Conservation (phyloP, 345 rosid species). For the Eucalyptus marginata region DNA sequence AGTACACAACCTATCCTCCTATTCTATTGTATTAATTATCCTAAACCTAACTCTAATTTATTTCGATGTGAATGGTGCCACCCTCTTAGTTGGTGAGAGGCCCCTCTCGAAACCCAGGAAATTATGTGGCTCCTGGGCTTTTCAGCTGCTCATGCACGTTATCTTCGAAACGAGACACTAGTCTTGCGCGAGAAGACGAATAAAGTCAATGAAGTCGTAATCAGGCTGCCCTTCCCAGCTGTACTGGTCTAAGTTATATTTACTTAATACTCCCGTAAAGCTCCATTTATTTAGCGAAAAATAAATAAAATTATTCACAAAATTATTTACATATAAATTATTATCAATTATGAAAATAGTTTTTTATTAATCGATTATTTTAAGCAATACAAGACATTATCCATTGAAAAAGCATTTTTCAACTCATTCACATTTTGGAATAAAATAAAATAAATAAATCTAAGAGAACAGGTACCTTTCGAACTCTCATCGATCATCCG, state of each 20-base stretch:
- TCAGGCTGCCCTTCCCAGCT: not conserved
- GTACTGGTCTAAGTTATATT: not conserved
- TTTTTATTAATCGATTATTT: not conserved
- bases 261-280: not conserved
- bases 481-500: not conserved
- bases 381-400: not conserved
- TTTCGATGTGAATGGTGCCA: not conserved
- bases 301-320: not conserved
- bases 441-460: too few species aligned
- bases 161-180: not conserved
- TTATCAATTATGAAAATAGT: not conserved
- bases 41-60: not conserved
- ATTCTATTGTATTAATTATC: not conserved
- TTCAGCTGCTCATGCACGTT: not conserved
- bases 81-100: not conserved
- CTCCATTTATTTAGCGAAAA: not conserved
- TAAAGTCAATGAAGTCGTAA: not conserved
- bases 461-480: not conserved
- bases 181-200: not conserved
- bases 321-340: not conserved
- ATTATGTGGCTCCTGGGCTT: not conserved
- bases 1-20: not conserved
- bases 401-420: not conserved
- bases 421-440: not conserved
- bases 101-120: not conserved